Evolutionary conservation across 345 rosid genomes (phyloP).

Genomic region (Eucalyptus viminalis): DNA sequence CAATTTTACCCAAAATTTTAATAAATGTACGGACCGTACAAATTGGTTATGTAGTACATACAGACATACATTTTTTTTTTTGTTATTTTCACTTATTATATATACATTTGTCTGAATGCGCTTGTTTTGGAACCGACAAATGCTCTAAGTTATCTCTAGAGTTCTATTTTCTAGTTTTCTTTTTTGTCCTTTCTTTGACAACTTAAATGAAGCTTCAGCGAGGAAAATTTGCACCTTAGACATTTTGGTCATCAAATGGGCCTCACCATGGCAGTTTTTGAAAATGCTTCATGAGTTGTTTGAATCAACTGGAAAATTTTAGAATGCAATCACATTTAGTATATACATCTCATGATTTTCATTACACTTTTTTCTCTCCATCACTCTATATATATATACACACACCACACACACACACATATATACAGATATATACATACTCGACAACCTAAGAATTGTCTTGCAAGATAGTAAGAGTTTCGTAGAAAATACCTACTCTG

Average conservation of each 20-base stretch:
- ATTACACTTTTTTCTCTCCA: background rate
- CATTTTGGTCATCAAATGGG: background rate
- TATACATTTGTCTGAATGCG: background rate
- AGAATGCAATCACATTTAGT: background rate
- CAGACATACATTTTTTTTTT: background rate
- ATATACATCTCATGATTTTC: background rate
- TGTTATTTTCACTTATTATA: background rate
- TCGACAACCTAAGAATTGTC: background rate
- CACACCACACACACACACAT: rapidly evolving
- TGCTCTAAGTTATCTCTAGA: background rate
- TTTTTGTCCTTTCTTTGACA: background rate
- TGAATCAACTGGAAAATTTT: background rate
- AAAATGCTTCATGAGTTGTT: background rate
- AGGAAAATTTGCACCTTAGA: background rate
- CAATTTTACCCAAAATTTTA: background rate
- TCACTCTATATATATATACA: background rate
- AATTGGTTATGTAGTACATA: background rate
- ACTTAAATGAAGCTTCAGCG: background rate
- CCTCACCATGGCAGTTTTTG: background rate
- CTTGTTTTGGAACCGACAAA: background rate
- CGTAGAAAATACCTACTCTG: background rate
- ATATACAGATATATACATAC: background rate
- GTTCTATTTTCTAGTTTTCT: background rate
- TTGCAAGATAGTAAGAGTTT: background rate
- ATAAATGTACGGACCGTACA: background rate